Conservation (phyloP, 805 yeast genomes). For the Metschnikowia arizonensis region DNA sequence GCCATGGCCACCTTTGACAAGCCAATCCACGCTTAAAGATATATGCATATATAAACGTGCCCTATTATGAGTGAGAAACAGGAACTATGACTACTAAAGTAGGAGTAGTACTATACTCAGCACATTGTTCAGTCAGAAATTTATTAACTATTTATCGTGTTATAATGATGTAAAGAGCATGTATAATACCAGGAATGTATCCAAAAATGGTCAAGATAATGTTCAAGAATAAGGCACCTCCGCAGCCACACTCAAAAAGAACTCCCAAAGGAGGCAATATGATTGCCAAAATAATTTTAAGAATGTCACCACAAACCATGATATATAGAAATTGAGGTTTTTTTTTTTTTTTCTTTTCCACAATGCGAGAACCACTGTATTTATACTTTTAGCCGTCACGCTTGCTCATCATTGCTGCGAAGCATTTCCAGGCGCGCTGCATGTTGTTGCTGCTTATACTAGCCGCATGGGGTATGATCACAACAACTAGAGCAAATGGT, state of each 20-base stretch:
- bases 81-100: too few relatives aligned
- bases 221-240: conserved; percentile 43
- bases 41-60: too few relatives aligned
- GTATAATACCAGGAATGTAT: conserved; percentile 70
- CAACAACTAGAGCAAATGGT: not conserved
- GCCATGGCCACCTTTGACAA: conserved; percentile 88
- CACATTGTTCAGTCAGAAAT: too few relatives aligned
- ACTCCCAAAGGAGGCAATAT: conserved; percentile 62
- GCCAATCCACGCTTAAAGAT: conserved; percentile 60
- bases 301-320: conserved; percentile 47
- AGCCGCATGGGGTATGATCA: not conserved
- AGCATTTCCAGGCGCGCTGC: conserved; percentile 1
- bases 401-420: conserved; percentile 2
- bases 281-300: conserved; percentile 49
- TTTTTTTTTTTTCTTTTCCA: too few relatives aligned
- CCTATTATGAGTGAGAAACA: too few relatives aligned
- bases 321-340: not conserved
- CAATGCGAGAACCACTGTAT: not conserved
- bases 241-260: conserved; percentile 56
- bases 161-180: conserved; percentile 55
- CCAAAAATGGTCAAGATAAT: conserved; percentile 66
- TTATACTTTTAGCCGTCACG: not conserved
- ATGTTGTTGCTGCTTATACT: not conserved
- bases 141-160: too few relatives aligned
- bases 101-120: too few relatives aligned